A percentile compares a stretch with the other conserved stretches of the same genome.
These are phyloP conservation scores for Debaryomycetaceae sp. DNA, from an alignment of 1,139 yeast species.

Conservation along the genomic window DNA sequence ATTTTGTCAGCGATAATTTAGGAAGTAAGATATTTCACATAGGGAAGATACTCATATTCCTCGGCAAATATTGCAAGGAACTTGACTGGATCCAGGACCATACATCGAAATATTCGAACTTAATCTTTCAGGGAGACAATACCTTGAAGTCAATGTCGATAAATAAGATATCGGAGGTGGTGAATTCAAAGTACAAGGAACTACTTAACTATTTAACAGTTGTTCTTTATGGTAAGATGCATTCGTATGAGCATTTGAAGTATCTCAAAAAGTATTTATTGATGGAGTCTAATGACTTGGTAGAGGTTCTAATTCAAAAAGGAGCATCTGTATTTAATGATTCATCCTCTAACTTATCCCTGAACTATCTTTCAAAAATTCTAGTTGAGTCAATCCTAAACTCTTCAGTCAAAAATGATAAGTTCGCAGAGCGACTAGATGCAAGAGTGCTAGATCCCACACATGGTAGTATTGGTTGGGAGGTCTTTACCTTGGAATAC, in stretches of 20 bases:
- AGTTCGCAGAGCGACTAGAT: slow-evolving; percentile 51
- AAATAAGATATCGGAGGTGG: slow-evolving; percentile 25
- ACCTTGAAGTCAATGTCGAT: slow-evolving; percentile 33
- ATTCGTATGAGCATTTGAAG: slow-evolving; percentile 51
- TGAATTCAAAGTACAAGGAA: slow-evolving; percentile 54
- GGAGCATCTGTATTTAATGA: slow-evolving; percentile 55
- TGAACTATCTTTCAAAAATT: slow-evolving; percentile 63
- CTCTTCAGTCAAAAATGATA: slow-evolving; percentile 54
- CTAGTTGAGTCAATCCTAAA: slow-evolving; percentile 63
- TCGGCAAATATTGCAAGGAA: slow-evolving; percentile 57
- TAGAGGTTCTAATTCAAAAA: slow-evolving; percentile 57
- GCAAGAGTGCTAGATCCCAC: slow-evolving; percentile 70
- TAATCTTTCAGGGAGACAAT: slow-evolving; percentile 21
- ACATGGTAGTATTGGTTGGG: slow-evolving; percentile 80
- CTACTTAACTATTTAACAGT: slow-evolving; percentile 52
- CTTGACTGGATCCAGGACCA: slow-evolving; percentile 39
- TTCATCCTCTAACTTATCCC: slow-evolving; percentile 60
- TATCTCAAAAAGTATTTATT: slow-evolving; percentile 67
- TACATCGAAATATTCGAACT: slow-evolving; percentile 32
- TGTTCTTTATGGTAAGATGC: slow-evolving; percentile 47
- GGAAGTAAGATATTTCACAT: slow-evolving; percentile 64
- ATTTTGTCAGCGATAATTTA: slow-evolving; percentile 39
- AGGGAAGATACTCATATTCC: slow-evolving; percentile 73
- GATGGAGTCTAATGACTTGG: slow-evolving; percentile 76
- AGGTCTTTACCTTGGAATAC: slow-evolving; percentile 86